Evolutionary conservation across 2,329 filamentous ascomycete genomes (phyloP).

Genomic region (Cladophialophora yegresii): DNA sequence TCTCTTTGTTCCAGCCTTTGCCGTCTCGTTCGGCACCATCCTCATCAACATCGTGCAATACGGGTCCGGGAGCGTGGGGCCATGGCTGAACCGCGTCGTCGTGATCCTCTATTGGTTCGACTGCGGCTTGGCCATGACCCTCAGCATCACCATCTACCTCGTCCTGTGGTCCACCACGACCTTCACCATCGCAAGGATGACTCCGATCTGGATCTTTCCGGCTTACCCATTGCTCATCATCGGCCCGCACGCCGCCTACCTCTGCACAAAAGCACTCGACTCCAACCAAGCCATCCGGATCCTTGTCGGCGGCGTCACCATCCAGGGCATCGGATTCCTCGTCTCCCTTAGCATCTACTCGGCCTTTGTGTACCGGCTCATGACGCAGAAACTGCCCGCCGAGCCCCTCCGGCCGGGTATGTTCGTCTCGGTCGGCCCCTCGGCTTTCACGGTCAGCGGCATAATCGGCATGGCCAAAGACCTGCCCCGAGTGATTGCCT

Average conservation of each 20-base stretch:
- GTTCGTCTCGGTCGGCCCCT: conserved; percentile 81
- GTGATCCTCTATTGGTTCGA: conserved; percentile 75
- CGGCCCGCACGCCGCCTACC: conserved; percentile 68
- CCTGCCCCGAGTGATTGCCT: conserved; percentile 52
- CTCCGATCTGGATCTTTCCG: conserved; percentile 84
- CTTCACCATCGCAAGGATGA: conserved; percentile 79
- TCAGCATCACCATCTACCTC: conserved; percentile 72
- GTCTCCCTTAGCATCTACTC: conserved; percentile 77
- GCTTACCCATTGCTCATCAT: conserved; percentile 78
- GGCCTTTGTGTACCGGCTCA: conserved; percentile 80
- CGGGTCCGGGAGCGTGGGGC: conserved; percentile 62
- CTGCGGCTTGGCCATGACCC: conserved; percentile 64
- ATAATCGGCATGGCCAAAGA: conserved; percentile 60
- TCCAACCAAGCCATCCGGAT: conserved; percentile 53
- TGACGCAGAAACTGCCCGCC: conserved; percentile 81
- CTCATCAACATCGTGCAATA: conserved; percentile 79
- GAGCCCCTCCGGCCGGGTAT: conserved; percentile 77
- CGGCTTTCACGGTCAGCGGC: conserved; percentile 66
- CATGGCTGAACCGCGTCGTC: conserved; percentile 64
- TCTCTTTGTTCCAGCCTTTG: conserved; percentile 70
- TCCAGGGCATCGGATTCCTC: conserved; percentile 66
- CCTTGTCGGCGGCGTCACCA: conserved; percentile 60
- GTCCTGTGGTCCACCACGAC: conserved; percentile 68
- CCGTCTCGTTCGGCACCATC: conserved; percentile 71
- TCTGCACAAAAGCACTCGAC: conserved; percentile 52